Evolutionary conservation across 768 basidiomycete genomes (phyloP).

Genomic region (Leucocoprinus leucothites): DNA sequence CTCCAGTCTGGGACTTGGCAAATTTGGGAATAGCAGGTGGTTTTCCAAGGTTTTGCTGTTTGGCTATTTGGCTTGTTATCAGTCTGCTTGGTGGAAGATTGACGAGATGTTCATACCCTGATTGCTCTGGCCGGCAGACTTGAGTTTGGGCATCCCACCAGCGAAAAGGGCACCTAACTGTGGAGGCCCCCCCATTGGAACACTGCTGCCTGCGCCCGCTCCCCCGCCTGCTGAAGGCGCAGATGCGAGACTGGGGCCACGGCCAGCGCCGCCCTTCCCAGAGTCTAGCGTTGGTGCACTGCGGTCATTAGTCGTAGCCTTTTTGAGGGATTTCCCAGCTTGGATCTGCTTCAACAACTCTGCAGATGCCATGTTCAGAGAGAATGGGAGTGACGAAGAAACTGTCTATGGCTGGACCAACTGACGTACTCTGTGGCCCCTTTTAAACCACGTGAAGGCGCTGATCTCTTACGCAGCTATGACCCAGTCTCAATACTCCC

Average conservation of each 20-base stretch:
- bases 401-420: neutral
- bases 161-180: constrained; percentile 86
- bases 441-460: neutral
- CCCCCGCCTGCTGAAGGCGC: constrained; percentile 13
- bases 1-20: neutral
- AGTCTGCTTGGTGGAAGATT: neutral
- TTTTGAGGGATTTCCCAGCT: constrained; percentile 78
- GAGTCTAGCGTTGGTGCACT: constrained; percentile 63
- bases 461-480: too few species aligned
- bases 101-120: constrained; percentile 39
- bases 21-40: constrained; percentile 64
- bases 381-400: constrained; percentile 1
- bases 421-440: neutral
- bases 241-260: constrained; percentile 3
- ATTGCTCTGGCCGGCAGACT: constrained; percentile 65
- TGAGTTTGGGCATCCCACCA: constrained; percentile 89
- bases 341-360: constrained; percentile 82
- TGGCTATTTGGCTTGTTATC: constrained; percentile 36
- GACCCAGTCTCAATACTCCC: neutral
- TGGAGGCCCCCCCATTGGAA: constrained; percentile 49
- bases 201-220: constrained; percentile 13
- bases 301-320: constrained; percentile 78
- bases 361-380: constrained; percentile 58
- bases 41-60: constrained; percentile 60
- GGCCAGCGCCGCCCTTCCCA: constrained; percentile 38